Conservation (phyloP, 257 asterid species). For the Solanum rostratum region DNA sequence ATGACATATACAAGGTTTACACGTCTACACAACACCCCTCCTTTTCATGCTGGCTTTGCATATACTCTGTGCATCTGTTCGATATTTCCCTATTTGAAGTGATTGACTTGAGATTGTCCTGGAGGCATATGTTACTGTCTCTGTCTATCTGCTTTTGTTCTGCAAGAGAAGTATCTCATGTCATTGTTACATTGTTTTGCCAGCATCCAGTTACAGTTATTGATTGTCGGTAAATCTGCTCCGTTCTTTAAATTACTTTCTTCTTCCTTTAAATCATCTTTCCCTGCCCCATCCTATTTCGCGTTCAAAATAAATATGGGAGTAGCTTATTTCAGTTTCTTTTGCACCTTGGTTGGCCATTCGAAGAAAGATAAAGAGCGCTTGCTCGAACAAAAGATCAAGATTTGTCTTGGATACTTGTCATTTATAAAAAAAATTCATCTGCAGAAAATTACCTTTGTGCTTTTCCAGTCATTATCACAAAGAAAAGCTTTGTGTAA, state of each 20-base stretch:
- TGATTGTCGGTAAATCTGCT: not conserved
- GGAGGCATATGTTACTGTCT: not conserved
- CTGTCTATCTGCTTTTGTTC: not conserved
- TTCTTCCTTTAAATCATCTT: not conserved
- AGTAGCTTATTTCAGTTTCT: not conserved
- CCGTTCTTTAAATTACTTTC: not conserved
- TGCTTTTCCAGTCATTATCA: not conserved
- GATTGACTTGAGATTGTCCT: not conserved
- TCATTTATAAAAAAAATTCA: not conserved
- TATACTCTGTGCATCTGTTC: not conserved
- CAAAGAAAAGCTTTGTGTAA: not conserved
- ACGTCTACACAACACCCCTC: not conserved
- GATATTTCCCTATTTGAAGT: not conserved
- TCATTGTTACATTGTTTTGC: not conserved
- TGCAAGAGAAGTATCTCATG: not conserved
- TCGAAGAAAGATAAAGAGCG: not conserved
- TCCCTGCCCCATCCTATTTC: not conserved
- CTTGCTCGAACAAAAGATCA: not conserved
- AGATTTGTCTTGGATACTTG: not conserved
- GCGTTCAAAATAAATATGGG: not conserved
- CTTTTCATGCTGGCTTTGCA: not conserved
- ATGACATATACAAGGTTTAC: conserved; percentile 83
- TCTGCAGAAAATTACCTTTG: not conserved
- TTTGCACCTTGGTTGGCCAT: not conserved
- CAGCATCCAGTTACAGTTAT: not conserved